A percentile compares a stretch with the other conserved stretches of the same genome.
Conservation (phyloP, 306 rosid species). For the Cucurbita moschata region DNA sequence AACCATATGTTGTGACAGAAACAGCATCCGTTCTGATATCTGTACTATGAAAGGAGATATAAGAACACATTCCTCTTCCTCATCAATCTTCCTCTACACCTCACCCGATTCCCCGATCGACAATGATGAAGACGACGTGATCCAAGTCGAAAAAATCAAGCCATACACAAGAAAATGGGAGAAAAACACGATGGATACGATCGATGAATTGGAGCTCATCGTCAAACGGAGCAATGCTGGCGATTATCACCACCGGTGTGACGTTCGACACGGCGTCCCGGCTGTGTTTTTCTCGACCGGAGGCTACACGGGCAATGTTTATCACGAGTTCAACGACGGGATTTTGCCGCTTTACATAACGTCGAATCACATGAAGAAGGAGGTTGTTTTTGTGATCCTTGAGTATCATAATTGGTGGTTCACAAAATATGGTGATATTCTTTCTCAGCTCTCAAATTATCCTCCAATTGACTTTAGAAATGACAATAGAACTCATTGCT, state of each 20-base stretch:
- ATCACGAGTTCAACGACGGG: slow-evolving; percentile 95
- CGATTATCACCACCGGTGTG: slow-evolving; percentile 24
- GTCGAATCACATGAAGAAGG: slow-evolving; percentile 61
- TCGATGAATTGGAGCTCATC: slow-evolving; percentile 52
- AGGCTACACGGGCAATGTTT: slow-evolving; percentile 91
- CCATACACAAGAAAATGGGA: slow-evolving; percentile 98
- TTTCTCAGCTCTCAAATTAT: slow-evolving; percentile 60
- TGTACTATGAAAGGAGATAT: slow-evolving; percentile 87
- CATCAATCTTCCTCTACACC: slow-evolving; percentile 52
- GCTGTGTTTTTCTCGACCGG: slow-evolving; percentile 91
- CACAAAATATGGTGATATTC: slow-evolving; percentile 59
- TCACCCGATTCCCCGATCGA: slow-evolving; percentile 12
- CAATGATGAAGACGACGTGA: slow-evolving; percentile 6
- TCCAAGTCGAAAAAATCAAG: slow-evolving; percentile 51
- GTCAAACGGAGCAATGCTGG: slow-evolving; percentile 23
- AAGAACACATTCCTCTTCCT: slow-evolving; percentile 52
- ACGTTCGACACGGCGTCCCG: slow-evolving; percentile 64
- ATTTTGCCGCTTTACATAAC: slow-evolving; percentile 73
- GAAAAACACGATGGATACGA: slow-evolving; percentile 53
- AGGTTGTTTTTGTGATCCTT: slow-evolving; percentile 75
- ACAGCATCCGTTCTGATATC: slow-evolving; percentile 61
- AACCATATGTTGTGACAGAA: slow-evolving; percentile 75
- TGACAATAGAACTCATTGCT: slow-evolving; percentile 68
- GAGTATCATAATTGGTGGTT: slow-evolving; percentile 91
- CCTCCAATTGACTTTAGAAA: slow-evolving; percentile 40